These are phyloP conservation scores for Coniochaeta sp. DNA, from an alignment of 2,329 filamentous ascomycete genomes.

Conservation along the genomic window DNA sequence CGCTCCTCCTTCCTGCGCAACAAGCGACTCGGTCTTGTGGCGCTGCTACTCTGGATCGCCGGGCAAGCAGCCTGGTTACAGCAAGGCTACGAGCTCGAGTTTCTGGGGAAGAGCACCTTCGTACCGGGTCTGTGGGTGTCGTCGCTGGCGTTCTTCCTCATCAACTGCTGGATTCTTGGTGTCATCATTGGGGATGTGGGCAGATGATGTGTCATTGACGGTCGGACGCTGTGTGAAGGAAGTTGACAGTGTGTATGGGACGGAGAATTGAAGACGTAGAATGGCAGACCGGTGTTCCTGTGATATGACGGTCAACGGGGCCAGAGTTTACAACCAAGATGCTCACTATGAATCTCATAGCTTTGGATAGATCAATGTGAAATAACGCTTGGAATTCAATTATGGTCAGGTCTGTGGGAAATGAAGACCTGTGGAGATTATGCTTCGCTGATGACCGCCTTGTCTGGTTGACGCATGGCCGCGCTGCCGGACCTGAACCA, in stretches of 20 bases:
- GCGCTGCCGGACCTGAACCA: neutral
- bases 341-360: neutral
- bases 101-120: conserved; percentile 75
- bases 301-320: neutral
- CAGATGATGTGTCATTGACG: neutral
- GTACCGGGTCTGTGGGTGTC: conserved; percentile 74
- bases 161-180: conserved; percentile 83
- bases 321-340: neutral
- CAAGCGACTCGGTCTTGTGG: conserved; percentile 53
- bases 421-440: neutral
- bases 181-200: conserved; percentile 63
- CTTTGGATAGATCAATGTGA: neutral
- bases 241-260: neutral
- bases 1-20: conserved; percentile 61
- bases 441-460: neutral
- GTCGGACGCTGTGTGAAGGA: too few species aligned
- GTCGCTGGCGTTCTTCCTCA: conserved; percentile 70
- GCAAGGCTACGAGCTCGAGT: conserved; percentile 69
- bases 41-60: conserved; percentile 64
- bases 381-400: neutral
- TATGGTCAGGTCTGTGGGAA: conserved; percentile 1
- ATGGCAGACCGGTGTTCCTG: neutral
- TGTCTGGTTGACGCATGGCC: neutral
- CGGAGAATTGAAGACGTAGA: neutral
- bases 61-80: conserved; percentile 72